These are phyloP conservation scores for Cutaneotrichosporon cyanovorans DNA, from an alignment of 1,284 basidiomycete genomes.

Conservation along the genomic window DNA sequence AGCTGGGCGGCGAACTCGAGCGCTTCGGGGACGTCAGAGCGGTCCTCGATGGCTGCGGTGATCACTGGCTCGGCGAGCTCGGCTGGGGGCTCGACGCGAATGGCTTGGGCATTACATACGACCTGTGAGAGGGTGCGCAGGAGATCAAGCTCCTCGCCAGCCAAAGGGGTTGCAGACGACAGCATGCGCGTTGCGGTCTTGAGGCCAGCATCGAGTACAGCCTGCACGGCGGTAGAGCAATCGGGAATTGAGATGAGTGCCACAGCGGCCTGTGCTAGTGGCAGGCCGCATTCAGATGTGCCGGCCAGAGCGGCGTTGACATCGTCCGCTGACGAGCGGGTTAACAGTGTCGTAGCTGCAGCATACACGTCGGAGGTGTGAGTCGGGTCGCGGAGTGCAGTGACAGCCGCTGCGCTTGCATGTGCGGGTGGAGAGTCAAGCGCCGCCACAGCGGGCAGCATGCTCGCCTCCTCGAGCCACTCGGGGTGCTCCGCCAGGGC, in stretches of 20 bases:
- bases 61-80: constrained; percentile 69
- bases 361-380: constrained; percentile 2
- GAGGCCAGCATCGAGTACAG: constrained; percentile 21
- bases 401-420: background rate
- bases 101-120: background rate
- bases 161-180: constrained; percentile 14
- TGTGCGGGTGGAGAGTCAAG: background rate
- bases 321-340: background rate
- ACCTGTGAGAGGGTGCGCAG: constrained; percentile 8
- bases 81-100: constrained; percentile 48
- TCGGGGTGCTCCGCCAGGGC: constrained; percentile 6
- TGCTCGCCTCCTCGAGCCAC: constrained; percentile 12
- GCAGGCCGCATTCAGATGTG: background rate
- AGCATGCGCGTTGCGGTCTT: constrained; percentile 20
- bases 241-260: background rate
- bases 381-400: constrained; percentile 5
- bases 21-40: constrained; percentile 49
- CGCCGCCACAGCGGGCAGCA: constrained; percentile 16
- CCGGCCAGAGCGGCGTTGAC: constrained; percentile 1
- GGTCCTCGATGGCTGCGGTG: constrained; percentile 57
- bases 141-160: constrained; percentile 7
- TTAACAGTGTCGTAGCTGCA: constrained; percentile 7
- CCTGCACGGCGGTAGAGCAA: constrained; percentile 2
- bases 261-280: constrained; percentile 5
- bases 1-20: constrained; percentile 53